Evolutionary conservation across 371 early-diverging fungal species (phyloP), one percentile per base, ranked within the genome.

Genomic region (Blakeslea trispora): DNA sequence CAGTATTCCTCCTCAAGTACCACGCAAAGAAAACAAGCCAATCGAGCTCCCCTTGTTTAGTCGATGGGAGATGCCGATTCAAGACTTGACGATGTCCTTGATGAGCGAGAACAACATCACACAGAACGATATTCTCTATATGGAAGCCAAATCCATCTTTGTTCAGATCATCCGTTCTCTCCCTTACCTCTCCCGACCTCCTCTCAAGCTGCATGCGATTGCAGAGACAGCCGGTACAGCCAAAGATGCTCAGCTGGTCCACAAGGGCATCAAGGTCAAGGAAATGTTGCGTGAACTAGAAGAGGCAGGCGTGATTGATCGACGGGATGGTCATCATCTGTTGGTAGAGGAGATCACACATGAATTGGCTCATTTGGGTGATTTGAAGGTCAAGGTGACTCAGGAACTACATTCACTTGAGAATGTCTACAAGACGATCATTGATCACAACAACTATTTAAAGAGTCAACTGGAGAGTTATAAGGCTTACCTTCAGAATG

Each of bases 71-170:
- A 89, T 85, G 11, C 87, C 93, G 14, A 92, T 91, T 61, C 85
- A 88, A 75, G 49, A 49, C 18, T 35, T 32, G 6, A 49, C 35
- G 1, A 17, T 49, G 19, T 35, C 49, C 8, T 55, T 71, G 44
- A 86, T 91, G 66, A 88, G 91, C 8, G 93, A 94, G 68, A 90
- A 88, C 55, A 90, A 90, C 51, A 83, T 95, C 41, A 93, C 95
- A 21, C 90, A 92, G 66, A 90, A 89, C 58, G 97, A 97, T 57
- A 90, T 95, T 50, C 77, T 95, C 69, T 97, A 94, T 64, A 92
- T 95, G 86, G 96, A 96, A 68, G 90, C 96, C 22, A 96, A 96
- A 64, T 89, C 96, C 1, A 84, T 94, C 10, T 87, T 93, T 69
- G 95, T 97, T 5, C 96, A 96, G 66, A 77, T 97, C 23, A 83